phyloP scores from a whole-genome alignment of 2,329 filamentous ascomycete genomes.

The Alternaria metachromatica region DNA sequence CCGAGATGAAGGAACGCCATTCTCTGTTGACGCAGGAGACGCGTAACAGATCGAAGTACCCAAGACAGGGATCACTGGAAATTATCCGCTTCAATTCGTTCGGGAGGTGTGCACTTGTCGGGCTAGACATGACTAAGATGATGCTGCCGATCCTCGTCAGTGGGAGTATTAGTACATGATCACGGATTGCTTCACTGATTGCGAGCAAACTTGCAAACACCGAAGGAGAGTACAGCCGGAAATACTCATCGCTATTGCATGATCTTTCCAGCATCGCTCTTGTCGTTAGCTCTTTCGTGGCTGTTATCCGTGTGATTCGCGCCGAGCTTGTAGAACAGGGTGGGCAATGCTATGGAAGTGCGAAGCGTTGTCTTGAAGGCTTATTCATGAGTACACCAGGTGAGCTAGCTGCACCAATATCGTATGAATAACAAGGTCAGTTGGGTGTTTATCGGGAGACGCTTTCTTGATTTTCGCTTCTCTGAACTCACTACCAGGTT shows the following conservation, averaged over 20 bases:
- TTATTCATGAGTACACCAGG: no score
- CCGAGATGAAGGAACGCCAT: neutral
- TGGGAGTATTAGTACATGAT: neutral
- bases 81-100: neutral
- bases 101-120: neutral
- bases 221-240: neutral
- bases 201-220: neutral
- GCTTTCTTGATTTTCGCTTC: no score
- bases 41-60: neutral
- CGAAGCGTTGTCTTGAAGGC: no score
- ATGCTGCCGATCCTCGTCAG: neutral
- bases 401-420: no score
- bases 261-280: neutral
- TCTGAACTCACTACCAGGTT: no score
- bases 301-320: neutral
- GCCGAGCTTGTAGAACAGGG: neutral
- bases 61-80: neutral
- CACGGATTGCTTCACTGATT: neutral
- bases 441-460: no score
- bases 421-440: no score
- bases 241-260: accelerated
- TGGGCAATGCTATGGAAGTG: no score
- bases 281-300: neutral
- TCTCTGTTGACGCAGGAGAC: neutral
- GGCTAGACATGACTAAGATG: neutral